Percentiles rank a stretch among this genome's conserved stretches.
Evolutionary conservation across 1,284 basidiomycete species (phyloP).

Genomic region (Cystobasidium sp.): DNA sequence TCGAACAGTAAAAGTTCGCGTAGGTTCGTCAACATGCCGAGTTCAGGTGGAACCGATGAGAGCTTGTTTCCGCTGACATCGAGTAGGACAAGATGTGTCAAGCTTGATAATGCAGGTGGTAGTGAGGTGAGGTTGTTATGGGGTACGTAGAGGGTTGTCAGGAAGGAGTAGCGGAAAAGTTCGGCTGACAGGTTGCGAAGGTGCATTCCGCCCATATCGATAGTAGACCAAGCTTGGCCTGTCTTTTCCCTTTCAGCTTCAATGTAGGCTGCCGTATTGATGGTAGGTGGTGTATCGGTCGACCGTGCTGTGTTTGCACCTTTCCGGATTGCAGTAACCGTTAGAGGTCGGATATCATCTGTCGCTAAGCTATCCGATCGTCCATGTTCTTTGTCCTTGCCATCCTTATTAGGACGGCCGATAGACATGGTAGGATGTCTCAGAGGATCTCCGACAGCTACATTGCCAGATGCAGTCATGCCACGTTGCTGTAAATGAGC

Average conservation of each 20-base stretch:
- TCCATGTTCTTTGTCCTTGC: conserved; percentile 30
- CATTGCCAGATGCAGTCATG: conserved; percentile 59
- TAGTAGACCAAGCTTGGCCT: conserved; percentile 73
- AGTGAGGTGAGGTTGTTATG: conserved; percentile 85
- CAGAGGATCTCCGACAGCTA: conserved; percentile 60
- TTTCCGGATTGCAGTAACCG: conserved; percentile 34
- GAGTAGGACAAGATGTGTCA: conserved; percentile 84
- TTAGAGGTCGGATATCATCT: conserved; percentile 18
- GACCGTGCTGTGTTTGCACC: conserved; percentile 13
- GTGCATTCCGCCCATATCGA: conserved; percentile 95
- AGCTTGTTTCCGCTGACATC: conserved; percentile 93
- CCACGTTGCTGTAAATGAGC: conserved; percentile 63
- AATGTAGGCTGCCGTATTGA: conserved; percentile 42
- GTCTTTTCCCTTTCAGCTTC: conserved; percentile 49
- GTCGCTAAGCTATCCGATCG: conserved; percentile 25
- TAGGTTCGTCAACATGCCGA: conserved; percentile 87
- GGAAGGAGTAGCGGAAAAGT: conserved; percentile 87
- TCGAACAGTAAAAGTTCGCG: conserved; percentile 95
- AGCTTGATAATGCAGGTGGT: conserved; percentile 80
- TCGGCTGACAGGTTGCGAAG: conserved; percentile 86
- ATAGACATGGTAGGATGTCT: conserved; percentile 48
- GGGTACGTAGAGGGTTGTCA: conserved; percentile 94
- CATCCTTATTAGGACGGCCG: conserved; percentile 44
- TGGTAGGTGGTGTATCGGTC: not conserved
- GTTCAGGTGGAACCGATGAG: conserved; percentile 75